A percentile compares a stretch with the other conserved stretches of the same genome.
Evolutionary conservation across 768 basidiomycete species (phyloP).

Genomic region (Leucosporidium yakuticum): DNA sequence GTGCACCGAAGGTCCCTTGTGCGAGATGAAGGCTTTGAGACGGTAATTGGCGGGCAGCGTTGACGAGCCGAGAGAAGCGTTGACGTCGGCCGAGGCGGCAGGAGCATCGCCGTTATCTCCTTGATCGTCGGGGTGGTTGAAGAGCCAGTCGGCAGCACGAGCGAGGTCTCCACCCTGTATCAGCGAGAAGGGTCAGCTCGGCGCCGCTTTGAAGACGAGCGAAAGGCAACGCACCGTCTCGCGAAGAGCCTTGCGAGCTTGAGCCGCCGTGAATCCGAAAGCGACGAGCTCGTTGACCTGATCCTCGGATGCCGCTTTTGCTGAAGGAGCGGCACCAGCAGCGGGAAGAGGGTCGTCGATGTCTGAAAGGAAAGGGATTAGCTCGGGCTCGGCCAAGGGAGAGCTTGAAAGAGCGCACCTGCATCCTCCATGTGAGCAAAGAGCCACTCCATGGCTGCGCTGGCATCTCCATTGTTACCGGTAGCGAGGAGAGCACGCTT

Average conservation of each 20-base stretch:
- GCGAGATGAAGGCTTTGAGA: slow-evolving; percentile 90
- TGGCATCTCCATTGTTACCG: slow-evolving; percentile 61
- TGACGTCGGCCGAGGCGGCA: slow-evolving; percentile 33
- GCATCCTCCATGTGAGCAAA: slow-evolving; percentile 93
- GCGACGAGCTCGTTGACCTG: slow-evolving; percentile 69
- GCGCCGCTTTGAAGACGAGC: neutral
- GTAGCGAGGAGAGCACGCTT: slow-evolving; percentile 88
- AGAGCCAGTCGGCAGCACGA: slow-evolving; percentile 91
- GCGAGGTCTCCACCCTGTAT: slow-evolving; percentile 65
- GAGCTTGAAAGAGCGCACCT: slow-evolving; percentile 50
- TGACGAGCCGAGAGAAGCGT: slow-evolving; percentile 51
- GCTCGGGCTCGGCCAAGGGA: neutral
- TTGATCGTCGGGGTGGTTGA: slow-evolving; percentile 81
- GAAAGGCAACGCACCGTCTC: slow-evolving; percentile 61
- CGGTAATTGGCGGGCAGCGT: slow-evolving; percentile 67
- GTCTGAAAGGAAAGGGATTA: slow-evolving; percentile 50
- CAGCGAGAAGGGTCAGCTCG: neutral
- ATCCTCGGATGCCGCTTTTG: slow-evolving; percentile 51
- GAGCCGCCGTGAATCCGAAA: slow-evolving; percentile 84
- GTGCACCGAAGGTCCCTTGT: slow-evolving; percentile 92
- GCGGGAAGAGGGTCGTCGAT: slow-evolving; percentile 66
- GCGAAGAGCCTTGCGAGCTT: slow-evolving; percentile 76
- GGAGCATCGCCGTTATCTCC: slow-evolving; percentile 54
- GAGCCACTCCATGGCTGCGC: slow-evolving; percentile 91
- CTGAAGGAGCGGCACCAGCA: slow-evolving; percentile 35